Percentiles rank a stretch among this genome's conserved stretches.
phyloP scores from a whole-genome alignment of 2,329 filamentous ascomycete species.

The Verticillium nubilum region DNA sequence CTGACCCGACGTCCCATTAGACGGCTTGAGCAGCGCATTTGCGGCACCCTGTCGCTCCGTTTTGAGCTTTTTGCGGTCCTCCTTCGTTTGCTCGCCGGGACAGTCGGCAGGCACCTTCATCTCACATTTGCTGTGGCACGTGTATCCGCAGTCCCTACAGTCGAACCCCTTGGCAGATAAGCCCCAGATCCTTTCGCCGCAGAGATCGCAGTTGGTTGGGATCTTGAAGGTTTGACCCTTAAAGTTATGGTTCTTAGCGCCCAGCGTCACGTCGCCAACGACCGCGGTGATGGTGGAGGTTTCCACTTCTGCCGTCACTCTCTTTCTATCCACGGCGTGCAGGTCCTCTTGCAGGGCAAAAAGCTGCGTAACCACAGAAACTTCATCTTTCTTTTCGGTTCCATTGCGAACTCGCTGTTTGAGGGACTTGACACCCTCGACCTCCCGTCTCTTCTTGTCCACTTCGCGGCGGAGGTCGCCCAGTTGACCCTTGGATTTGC shows the following conservation, averaged over 20 bases:
- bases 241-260: slow-evolving; percentile 94
- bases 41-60: slow-evolving; percentile 76
- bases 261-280: slow-evolving; percentile 87
- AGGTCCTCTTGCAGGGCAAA: slow-evolving; percentile 81
- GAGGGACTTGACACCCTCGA: slow-evolving; percentile 68
- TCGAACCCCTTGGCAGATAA: slow-evolving; percentile 94
- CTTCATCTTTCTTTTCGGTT: slow-evolving; percentile 82
- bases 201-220: slow-evolving; percentile 95
- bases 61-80: slow-evolving; percentile 93
- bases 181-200: slow-evolving; percentile 95
- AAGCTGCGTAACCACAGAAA: slow-evolving; percentile 75
- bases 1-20: slow-evolving; percentile 33
- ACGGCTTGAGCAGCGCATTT: slow-evolving; percentile 50
- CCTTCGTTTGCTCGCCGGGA: slow-evolving; percentile 87
- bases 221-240: slow-evolving; percentile 99
- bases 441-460: slow-evolving; percentile 80
- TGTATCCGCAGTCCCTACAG: slow-evolving; percentile 94
- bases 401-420: slow-evolving; percentile 77
- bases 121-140: slow-evolving; percentile 97
- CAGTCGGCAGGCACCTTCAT: slow-evolving; percentile 98
- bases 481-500: slow-evolving; percentile 82
- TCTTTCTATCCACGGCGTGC: slow-evolving; percentile 77
- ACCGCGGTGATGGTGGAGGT: slow-evolving; percentile 86
- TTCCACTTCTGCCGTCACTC: slow-evolving; percentile 86
- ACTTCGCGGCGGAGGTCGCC: slow-evolving; percentile 76